phyloP scores from a whole-genome alignment of 2,329 filamentous ascomycete genomes.

The Aspergillus sp. region DNA sequence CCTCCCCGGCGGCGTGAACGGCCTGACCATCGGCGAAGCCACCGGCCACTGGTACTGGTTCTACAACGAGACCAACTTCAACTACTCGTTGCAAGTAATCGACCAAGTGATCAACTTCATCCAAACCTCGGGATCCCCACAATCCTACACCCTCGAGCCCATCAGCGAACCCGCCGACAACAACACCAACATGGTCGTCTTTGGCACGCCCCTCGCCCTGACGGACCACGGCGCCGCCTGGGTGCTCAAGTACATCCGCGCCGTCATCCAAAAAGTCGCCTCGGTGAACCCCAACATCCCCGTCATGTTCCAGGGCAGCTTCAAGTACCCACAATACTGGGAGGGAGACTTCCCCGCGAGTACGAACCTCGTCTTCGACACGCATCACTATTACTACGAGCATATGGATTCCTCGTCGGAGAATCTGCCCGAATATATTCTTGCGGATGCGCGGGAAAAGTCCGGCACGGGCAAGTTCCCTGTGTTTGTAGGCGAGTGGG shows the following conservation, averaged over 20 bases:
- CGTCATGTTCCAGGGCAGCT: constrained; percentile 32
- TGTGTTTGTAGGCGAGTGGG: constrained; percentile 29
- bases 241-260: constrained; percentile 26
- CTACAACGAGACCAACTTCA: constrained; percentile 26
- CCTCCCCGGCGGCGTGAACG: constrained; percentile 30
- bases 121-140: constrained; percentile 17
- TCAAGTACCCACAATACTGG: constrained; percentile 27
- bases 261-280: constrained; percentile 22
- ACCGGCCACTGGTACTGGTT: constrained; percentile 29
- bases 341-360: constrained; percentile 15
- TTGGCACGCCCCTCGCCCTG: constrained; percentile 28
- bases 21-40: constrained; percentile 28
- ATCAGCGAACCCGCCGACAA: constrained; percentile 32
- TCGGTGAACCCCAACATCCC: constrained; percentile 21
- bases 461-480: constrained; percentile 24
- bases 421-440: constrained; percentile 17
- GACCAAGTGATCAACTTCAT: constrained; percentile 26
- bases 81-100: constrained; percentile 25
- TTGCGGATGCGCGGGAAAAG: constrained; percentile 21
- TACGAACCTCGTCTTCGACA: constrained; percentile 29
- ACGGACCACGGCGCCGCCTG: constrained; percentile 26
- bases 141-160: constrained; percentile 28
- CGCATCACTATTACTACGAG: constrained; percentile 30
- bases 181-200: constrained; percentile 23
- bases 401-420: constrained; percentile 18